phyloP scores from a whole-genome alignment of 495 filamentous ascomycete genomes.

The Chaetomium cochliodes region DNA sequence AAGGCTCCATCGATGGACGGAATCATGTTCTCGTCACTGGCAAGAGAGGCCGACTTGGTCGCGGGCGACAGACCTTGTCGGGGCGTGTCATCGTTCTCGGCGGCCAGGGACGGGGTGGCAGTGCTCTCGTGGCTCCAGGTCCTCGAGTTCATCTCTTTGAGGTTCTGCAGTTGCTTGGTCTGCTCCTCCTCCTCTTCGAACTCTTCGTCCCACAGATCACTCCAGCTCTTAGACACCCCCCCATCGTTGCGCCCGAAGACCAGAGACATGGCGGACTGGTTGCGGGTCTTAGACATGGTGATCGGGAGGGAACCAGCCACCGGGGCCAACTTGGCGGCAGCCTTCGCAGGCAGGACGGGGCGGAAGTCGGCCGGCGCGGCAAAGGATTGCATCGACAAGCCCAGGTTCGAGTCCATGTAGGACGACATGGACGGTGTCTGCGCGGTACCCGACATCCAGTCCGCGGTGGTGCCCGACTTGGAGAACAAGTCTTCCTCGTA shows the following conservation, averaged over 20 bases:
- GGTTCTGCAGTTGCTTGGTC: slow-evolving; percentile 57
- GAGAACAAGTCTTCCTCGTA: slow-evolving; percentile 90
- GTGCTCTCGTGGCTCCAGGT: slow-evolving; percentile 80
- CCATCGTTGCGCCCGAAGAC: slow-evolving; percentile 77
- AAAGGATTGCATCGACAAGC: slow-evolving; percentile 64
- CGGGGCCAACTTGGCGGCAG: slow-evolving; percentile 34
- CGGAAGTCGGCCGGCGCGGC: slow-evolving; percentile 44
- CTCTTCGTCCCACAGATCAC: slow-evolving; percentile 93
- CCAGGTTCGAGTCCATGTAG: slow-evolving; percentile 71
- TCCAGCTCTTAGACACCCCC: slow-evolving; percentile 92
- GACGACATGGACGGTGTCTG: slow-evolving; percentile 78
- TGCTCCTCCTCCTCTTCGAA: slow-evolving; percentile 60
- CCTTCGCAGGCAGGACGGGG: slow-evolving; percentile 36
- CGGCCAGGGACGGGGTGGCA: slow-evolving; percentile 38
- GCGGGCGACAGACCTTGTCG: slow-evolving; percentile 53
- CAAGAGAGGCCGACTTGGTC: slow-evolving; percentile 46
- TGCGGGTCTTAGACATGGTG: slow-evolving; percentile 60
- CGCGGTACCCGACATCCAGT: slow-evolving; percentile 66
- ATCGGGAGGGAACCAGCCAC: slow-evolving; percentile 79
- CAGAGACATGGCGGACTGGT: slow-evolving; percentile 65
- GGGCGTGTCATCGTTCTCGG: slow-evolving; percentile 44
- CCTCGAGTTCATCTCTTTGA: slow-evolving; percentile 72
- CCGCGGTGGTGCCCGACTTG: slow-evolving; percentile 67
- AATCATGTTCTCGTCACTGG: slow-evolving; percentile 41
- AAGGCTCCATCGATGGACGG: slow-evolving; percentile 43